These are phyloP conservation scores for Byssothecium circinans DNA, from an alignment of 2,329 filamentous ascomycete species.

Conservation along the genomic window DNA sequence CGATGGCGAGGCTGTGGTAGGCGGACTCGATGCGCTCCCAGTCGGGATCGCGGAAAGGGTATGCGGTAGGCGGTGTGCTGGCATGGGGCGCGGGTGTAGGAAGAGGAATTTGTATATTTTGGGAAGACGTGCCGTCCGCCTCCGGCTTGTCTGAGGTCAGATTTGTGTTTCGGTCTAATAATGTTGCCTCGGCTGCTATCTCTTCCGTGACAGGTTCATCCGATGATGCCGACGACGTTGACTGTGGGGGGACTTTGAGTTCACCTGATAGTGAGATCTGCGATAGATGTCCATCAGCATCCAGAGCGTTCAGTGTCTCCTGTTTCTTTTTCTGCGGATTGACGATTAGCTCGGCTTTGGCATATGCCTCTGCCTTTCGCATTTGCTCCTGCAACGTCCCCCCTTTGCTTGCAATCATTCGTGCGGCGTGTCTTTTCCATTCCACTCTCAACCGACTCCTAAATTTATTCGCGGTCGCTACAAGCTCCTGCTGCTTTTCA, in stretches of 20 bases:
- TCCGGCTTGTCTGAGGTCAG: background rate
- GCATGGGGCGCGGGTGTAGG: constrained; percentile 13
- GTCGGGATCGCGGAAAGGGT: constrained; percentile 73
- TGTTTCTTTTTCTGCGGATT: constrained; percentile 58
- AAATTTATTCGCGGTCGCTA: constrained; percentile 69
- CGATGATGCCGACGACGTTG: constrained; percentile 10
- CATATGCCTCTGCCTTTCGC: constrained; percentile 69
- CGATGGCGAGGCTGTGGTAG: constrained; percentile 76
- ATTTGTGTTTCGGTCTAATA: constrained; percentile 10
- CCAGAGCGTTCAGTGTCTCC: constrained; percentile 50
- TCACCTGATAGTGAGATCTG: constrained; percentile 52
- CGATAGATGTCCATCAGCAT: constrained; percentile 50
- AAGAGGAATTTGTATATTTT: constrained; percentile 19
- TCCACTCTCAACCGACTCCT: constrained; percentile 73
- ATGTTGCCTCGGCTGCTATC: constrained; percentile 25
- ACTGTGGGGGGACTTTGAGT: constrained; percentile 42
- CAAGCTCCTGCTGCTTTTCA: constrained; percentile 93
- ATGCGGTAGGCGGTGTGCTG: constrained; percentile 42
- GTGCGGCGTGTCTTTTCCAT: constrained; percentile 81
- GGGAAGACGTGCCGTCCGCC: constrained; percentile 10
- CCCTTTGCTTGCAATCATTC: constrained; percentile 75
- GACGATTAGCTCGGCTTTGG: constrained; percentile 68
- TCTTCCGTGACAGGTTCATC: constrained; percentile 29
- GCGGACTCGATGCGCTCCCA: constrained; percentile 74
- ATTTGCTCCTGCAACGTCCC: constrained; percentile 76